These are phyloP conservation scores for Tylopilus orsonianus DNA, from an alignment of 1,284 basidiomycete species.

Conservation along the genomic window DNA sequence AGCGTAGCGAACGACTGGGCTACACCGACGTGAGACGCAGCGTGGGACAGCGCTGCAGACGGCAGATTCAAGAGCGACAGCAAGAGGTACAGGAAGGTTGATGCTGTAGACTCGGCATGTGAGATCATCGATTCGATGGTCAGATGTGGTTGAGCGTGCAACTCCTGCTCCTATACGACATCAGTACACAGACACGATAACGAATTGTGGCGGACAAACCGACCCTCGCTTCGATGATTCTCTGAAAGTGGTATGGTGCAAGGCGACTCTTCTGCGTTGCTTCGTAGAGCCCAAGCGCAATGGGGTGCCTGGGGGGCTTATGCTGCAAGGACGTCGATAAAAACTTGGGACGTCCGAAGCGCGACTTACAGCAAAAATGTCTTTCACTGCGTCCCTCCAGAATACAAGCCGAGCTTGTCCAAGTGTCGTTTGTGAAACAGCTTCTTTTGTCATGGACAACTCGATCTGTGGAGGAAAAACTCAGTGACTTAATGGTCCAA, in stretches of 20 bases:
- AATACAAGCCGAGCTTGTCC: constrained; percentile 91
- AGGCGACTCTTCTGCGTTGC: constrained; percentile 52
- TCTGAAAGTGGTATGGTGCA: constrained; percentile 76
- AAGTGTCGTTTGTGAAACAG: constrained; percentile 75
- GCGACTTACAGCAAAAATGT: constrained; percentile 62
- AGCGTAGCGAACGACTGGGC: constrained; percentile 73
- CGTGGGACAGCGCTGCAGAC: constrained; percentile 71
- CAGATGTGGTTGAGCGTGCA: constrained; percentile 66
- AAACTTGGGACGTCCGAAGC: constrained; percentile 4
- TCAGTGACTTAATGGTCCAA: constrained; percentile 8
- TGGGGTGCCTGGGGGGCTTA: constrained; percentile 79
- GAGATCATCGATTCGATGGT: constrained; percentile 71
- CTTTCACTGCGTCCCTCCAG: constrained; percentile 85
- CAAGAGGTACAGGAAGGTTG: constrained; percentile 77
- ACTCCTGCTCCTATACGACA: constrained; percentile 64
- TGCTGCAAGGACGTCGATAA: constrained; percentile 46
- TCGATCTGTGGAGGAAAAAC: constrained; percentile 61
- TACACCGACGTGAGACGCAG: constrained; percentile 75
- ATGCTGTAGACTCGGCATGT: constrained; percentile 77
- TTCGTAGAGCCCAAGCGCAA: constrained; percentile 74
- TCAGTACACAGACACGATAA: constrained; percentile 14
- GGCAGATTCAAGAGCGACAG: constrained; percentile 70
- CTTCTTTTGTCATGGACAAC: constrained; percentile 78
- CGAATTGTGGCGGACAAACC: constrained; percentile 27
- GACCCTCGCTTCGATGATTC: constrained; percentile 86